These are phyloP conservation scores for Leersia perrieri DNA, from an alignment of 176 grass and related monocot genomes.

Conservation along the genomic window DNA sequence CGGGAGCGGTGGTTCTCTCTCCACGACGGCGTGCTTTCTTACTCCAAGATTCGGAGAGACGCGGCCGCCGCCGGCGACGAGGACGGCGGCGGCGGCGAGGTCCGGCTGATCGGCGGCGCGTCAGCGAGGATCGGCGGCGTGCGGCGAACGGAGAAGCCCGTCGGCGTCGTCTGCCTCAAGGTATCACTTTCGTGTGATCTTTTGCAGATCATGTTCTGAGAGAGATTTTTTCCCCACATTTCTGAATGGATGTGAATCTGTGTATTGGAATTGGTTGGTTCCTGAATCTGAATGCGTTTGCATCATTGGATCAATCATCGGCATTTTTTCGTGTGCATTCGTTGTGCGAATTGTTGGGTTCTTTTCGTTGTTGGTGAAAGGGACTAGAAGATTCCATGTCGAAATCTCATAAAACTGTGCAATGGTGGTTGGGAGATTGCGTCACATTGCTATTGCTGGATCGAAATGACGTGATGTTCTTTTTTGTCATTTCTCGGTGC, in stretches of 20 bases:
- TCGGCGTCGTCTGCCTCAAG: constrained; percentile 43
- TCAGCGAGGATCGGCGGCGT: constrained; percentile 24
- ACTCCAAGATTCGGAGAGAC: constrained; percentile 71
- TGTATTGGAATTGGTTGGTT: not conserved
- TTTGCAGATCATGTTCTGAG: not conserved
- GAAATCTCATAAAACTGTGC: not conserved
- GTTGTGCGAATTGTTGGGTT: not conserved
- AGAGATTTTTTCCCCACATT: not conserved
- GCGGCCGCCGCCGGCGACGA: not conserved
- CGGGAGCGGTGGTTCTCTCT: constrained; percentile 76
- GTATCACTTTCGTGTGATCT: not conserved
- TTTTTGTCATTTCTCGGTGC: constrained; percentile 17
- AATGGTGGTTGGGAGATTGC: constrained; percentile 45
- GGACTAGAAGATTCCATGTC: constrained; percentile 12
- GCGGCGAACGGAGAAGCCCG: constrained; percentile 40
- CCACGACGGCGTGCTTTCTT: constrained; percentile 68
- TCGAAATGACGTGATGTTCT: constrained; percentile 48
- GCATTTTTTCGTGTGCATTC: not conserved
- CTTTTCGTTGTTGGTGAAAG: not conserved
- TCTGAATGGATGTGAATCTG: not conserved
- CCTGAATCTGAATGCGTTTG: constrained; percentile 17
- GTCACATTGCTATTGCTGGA: constrained; percentile 47
- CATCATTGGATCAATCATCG: constrained; percentile 11
- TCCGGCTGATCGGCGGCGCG: constrained; percentile 57
- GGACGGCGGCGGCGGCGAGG: constrained; percentile 27